A percentile compares a stretch with the other conserved stretches of the same genome.
Evolutionary conservation across 1,284 basidiomycete genomes (phyloP).

Genomic region (Xerocomus minutiporus): DNA sequence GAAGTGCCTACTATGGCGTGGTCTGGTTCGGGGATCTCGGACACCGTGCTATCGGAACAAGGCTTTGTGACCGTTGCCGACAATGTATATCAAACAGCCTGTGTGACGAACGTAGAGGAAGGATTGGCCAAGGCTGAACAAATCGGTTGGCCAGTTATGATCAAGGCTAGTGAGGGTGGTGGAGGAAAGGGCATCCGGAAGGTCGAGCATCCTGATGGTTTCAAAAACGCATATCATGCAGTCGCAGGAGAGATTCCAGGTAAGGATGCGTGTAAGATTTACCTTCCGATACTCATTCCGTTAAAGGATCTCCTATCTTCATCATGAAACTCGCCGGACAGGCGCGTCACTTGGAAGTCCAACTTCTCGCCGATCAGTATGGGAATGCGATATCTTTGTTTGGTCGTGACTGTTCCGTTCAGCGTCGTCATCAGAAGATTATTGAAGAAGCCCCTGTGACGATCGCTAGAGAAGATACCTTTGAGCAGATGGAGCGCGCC

Average conservation of each 20-base stretch:
- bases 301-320: slow-evolving; percentile 92
- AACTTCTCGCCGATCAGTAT: slow-evolving; percentile 98
- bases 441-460: slow-evolving; percentile 99
- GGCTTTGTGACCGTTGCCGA: slow-evolving; percentile 96
- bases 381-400: slow-evolving; percentile 99
- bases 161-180: slow-evolving; percentile 98
- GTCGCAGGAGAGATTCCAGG: slow-evolving; percentile 97
- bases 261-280: slow-evolving; percentile 36
- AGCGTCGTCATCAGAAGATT: slow-evolving; percentile 99
- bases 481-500: slow-evolving; percentile 97
- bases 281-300: slow-evolving; percentile 12
- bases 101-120: slow-evolving; percentile 86
- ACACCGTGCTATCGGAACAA: slow-evolving; percentile 80
- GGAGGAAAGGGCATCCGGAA: slow-evolving; percentile 98
- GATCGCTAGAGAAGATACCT: slow-evolving; percentile 86
- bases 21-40: slow-evolving; percentile 93
- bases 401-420: slow-evolving; percentile 98
- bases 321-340: slow-evolving; percentile 99
- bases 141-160: slow-evolving; percentile 99
- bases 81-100: slow-evolving; percentile 85
- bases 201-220: slow-evolving; percentile 80
- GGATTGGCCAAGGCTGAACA: slow-evolving; percentile 80
- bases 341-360: slow-evolving; percentile 97
- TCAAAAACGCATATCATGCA: slow-evolving; percentile 92
- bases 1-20: slow-evolving; percentile 99